phyloP scores from a whole-genome alignment of 1,284 basidiomycete genomes.

The Grifola frondosa region DNA sequence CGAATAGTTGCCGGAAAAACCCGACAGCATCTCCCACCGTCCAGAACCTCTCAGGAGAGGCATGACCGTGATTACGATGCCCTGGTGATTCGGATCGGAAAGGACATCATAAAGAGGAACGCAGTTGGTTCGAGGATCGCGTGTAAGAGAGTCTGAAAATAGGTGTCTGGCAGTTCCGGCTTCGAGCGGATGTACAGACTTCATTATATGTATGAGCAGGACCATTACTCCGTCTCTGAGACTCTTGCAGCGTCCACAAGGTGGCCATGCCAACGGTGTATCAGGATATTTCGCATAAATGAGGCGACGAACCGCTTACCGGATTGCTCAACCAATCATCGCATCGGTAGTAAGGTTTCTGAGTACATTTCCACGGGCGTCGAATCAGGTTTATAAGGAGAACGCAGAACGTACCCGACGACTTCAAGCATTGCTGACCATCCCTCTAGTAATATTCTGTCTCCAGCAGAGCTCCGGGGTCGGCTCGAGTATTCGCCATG shows the following conservation, averaged over 20 bases:
- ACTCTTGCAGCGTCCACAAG: constrained; percentile 21
- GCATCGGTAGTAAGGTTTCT: no score
- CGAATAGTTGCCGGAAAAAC: constrained; percentile 29
- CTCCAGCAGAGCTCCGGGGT: no score
- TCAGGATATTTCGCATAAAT: no score
- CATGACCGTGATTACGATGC: constrained; percentile 25
- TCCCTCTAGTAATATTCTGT: no score
- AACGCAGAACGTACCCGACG: no score
- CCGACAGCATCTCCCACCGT: constrained; percentile 30
- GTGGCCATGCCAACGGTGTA: not conserved
- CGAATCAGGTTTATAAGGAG: no score
- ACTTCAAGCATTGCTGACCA: no score
- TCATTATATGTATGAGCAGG: constrained; percentile 16
- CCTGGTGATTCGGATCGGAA: constrained; percentile 11
- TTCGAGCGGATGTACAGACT: constrained; percentile 13
- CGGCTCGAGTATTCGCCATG: no score
- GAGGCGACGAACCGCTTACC: no score
- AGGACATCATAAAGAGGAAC: constrained; percentile 26
- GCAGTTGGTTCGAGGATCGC: constrained; percentile 29
- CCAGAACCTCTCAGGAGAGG: constrained; percentile 24
- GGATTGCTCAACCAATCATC: no score
- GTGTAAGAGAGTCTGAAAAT: constrained; percentile 13
- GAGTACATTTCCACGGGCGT: no score
- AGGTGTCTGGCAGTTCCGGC: constrained; percentile 20
- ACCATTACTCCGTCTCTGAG: constrained; percentile 18